A percentile compares a stretch with the other conserved stretches of the same genome.
These are phyloP conservation scores for Pichia sp. DNA, from an alignment of 1,139 yeast genomes.

Conservation along the genomic window DNA sequence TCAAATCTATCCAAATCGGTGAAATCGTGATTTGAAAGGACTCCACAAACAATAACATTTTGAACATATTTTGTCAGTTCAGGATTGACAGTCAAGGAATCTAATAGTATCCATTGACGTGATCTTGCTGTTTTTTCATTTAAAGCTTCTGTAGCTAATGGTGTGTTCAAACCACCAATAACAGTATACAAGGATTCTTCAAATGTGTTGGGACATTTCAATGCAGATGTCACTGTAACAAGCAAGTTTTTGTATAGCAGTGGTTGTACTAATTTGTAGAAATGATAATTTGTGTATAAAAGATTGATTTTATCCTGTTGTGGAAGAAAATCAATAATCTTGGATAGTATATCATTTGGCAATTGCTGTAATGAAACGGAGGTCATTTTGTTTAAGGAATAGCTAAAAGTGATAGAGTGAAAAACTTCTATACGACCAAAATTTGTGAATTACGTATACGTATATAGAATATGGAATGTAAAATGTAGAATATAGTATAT, in stretches of 20 bases:
- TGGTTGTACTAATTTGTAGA: constrained; percentile 23
- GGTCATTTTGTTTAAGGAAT: neutral
- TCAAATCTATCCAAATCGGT: neutral
- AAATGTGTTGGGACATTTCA: constrained; percentile 12
- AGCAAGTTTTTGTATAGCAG: constrained; percentile 24
- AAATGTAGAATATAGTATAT: no score
- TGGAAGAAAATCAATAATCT: constrained; percentile 21
- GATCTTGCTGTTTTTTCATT: constrained; percentile 17
- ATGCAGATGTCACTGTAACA: constrained; percentile 17
- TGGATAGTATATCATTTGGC: constrained; percentile 18
- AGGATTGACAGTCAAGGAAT: constrained; percentile 24
- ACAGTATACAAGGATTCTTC: constrained; percentile 21
- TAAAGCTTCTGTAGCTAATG: constrained; percentile 19
- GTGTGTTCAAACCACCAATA: constrained; percentile 25
- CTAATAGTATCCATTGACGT: constrained; percentile 27
- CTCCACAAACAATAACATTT: constrained; percentile 17
- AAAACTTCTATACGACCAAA: no score
- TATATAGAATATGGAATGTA: no score
- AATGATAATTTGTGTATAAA: constrained; percentile 22
- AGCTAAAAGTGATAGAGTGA: neutral
- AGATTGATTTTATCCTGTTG: constrained; percentile 27
- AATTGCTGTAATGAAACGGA: constrained; percentile 10
- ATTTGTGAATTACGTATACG: no score
- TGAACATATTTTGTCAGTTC: constrained; percentile 22
- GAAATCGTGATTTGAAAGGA: neutral